Evolutionary conservation across 768 basidiomycete genomes (phyloP).

Genomic region (Xerocomellus amylosporus): DNA sequence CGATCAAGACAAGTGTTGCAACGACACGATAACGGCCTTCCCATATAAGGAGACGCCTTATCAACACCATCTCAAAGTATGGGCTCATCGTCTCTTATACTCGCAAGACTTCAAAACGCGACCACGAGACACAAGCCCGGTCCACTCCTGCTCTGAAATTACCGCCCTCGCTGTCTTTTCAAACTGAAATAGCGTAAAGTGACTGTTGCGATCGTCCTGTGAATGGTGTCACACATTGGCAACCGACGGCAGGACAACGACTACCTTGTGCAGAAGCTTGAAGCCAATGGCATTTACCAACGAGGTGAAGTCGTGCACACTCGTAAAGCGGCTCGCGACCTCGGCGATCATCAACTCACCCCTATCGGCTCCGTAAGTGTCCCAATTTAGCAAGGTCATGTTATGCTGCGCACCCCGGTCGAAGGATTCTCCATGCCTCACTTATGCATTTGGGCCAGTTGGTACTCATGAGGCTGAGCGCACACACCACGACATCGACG

Average conservation of each 20-base stretch:
- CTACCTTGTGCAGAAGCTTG: constrained; percentile 64
- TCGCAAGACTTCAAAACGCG: constrained; percentile 81
- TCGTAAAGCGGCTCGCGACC: constrained; percentile 79
- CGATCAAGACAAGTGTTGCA: background rate
- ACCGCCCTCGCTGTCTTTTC: constrained; percentile 50
- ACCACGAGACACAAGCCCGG: constrained; percentile 48
- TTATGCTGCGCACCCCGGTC: constrained; percentile 58
- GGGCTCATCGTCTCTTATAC: constrained; percentile 78
- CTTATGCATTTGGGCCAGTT: constrained; percentile 93
- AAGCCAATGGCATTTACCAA: constrained; percentile 73
- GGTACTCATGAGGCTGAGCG: constrained; percentile 93
- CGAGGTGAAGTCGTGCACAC: constrained; percentile 61
- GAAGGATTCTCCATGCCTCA: constrained; percentile 87
- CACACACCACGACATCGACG: constrained; percentile 90
- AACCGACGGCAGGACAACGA: background rate
- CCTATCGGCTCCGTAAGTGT: constrained; percentile 36
- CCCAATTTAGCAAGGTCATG: background rate
- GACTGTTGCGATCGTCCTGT: constrained; percentile 78
- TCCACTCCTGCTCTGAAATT: constrained; percentile 61
- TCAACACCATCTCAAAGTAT: background rate
- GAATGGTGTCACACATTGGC: background rate
- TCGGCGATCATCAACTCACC: constrained; percentile 87
- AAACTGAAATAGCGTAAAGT: constrained; percentile 85
- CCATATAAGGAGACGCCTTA: background rate
- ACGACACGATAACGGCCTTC: background rate